phyloP scores from a whole-genome alignment of 495 filamentous ascomycete species.

The Sordaria brevicollis region DNA sequence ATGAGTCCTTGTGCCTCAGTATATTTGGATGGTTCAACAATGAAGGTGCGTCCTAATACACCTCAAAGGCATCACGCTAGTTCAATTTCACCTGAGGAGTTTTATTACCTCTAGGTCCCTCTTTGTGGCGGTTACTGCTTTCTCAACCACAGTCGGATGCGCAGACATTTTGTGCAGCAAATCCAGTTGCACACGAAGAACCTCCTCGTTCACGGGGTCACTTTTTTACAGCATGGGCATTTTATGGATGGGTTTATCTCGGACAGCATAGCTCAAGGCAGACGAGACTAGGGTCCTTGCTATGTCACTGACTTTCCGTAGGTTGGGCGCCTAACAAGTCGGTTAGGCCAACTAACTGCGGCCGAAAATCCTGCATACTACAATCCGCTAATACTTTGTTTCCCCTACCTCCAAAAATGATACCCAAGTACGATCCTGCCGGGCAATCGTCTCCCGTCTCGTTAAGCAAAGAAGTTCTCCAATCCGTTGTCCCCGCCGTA shows the following conservation, averaged over 20 bases:
- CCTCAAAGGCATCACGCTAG: background rate
- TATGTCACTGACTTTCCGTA: background rate
- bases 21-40: background rate
- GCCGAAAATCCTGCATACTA: background rate
- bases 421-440: background rate
- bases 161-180: constrained; percentile 12
- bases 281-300: background rate
- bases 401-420: too few species aligned
- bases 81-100: background rate
- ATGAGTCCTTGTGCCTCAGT: background rate
- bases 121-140: constrained; percentile 43
- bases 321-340: background rate
- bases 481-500: background rate
- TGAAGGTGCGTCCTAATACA: background rate
- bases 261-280: background rate
- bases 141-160: constrained; percentile 6
- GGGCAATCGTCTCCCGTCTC: background rate
- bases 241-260: background rate
- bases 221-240: background rate
- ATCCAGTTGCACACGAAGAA: background rate
- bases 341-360: background rate
- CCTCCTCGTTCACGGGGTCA: background rate
- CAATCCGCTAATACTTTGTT: background rate
- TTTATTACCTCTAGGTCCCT: background rate
- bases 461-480: background rate